A percentile compares a stretch with the other conserved stretches of the same genome.
Conservation (phyloP, 148 eudicot genomes). For the Chenopodium quinoa region DNA sequence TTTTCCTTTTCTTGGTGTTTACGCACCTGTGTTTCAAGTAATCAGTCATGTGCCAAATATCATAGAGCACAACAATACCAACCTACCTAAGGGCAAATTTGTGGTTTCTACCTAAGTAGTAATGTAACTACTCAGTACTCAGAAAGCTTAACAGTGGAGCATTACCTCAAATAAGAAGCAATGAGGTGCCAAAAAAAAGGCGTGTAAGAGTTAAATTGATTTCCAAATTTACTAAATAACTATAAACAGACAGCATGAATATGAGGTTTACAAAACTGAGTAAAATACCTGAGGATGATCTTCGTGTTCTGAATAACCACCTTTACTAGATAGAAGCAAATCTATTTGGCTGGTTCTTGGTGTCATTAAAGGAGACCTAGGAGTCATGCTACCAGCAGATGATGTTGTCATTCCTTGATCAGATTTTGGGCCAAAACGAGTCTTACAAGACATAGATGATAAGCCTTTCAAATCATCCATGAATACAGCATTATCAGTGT, state of each 20-base stretch:
- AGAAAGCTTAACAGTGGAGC: background rate
- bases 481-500: slow-evolving; percentile 68
- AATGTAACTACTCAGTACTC: background rate
- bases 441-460: slow-evolving; percentile 82
- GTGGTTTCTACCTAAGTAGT: background rate
- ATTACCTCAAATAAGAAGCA: background rate
- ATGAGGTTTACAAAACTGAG: background rate
- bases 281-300: slow-evolving; percentile 88
- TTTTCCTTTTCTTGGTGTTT: too few relatives aligned
- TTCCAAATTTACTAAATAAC: background rate
- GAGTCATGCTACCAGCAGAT: slow-evolving; percentile 98
- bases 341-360: slow-evolving; percentile 85
- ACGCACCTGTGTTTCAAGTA: too few relatives aligned
- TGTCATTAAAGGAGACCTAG: slow-evolving; percentile 87
- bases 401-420: slow-evolving; percentile 99
- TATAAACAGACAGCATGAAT: background rate
- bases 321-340: slow-evolving; percentile 78
- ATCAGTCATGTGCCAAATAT: too few relatives aligned
- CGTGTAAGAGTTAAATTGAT: background rate
- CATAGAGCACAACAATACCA: too few relatives aligned
- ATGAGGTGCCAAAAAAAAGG: background rate
- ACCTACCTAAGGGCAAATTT: too few relatives aligned
- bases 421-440: slow-evolving; percentile 96
- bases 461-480: slow-evolving; percentile 91
- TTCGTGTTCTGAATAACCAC: slow-evolving; percentile 79